Conservation (phyloP, 495 filamentous ascomycete species). For the Penicillium crystallinum region DNA sequence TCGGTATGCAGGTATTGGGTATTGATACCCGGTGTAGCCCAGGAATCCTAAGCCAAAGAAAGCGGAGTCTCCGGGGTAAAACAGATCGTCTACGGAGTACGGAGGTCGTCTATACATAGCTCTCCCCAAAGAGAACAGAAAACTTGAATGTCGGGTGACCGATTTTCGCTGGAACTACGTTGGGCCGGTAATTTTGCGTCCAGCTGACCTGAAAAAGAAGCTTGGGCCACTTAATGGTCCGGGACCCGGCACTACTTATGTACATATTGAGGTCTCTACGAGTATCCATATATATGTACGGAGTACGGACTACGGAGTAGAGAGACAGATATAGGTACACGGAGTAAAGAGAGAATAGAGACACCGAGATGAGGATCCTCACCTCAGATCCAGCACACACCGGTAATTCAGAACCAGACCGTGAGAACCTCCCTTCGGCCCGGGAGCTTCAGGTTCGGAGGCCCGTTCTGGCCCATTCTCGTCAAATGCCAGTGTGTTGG, state of each 20-base stretch:
- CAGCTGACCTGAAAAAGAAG: conserved; percentile 24
- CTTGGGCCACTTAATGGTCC: conserved; percentile 15
- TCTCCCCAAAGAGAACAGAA: background rate
- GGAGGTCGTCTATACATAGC: conserved; percentile 3
- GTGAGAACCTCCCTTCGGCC: no score
- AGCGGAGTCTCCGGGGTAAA: conserved; percentile 6
- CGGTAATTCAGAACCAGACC: background rate
- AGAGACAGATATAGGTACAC: no score
- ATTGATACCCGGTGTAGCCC: background rate
- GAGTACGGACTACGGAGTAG: no score
- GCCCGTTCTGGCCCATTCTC: background rate
- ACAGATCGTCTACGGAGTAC: background rate
- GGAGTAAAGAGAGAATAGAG: no score
- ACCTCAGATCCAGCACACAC: no score
- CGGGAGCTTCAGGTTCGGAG: background rate
- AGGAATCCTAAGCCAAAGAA: background rate
- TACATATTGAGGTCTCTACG: no score
- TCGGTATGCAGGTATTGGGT: background rate
- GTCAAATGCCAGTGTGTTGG: background rate
- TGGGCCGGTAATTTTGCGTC: conserved; percentile 6
- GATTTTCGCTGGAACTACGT: conserved; percentile 22
- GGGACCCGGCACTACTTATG: background rate
- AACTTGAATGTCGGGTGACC: conserved; percentile 27
- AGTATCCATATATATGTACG: no score
- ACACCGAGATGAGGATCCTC: no score